phyloP scores from a whole-genome alignment of 495 filamentous ascomycete genomes.

The Penicillium cataractarum region DNA sequence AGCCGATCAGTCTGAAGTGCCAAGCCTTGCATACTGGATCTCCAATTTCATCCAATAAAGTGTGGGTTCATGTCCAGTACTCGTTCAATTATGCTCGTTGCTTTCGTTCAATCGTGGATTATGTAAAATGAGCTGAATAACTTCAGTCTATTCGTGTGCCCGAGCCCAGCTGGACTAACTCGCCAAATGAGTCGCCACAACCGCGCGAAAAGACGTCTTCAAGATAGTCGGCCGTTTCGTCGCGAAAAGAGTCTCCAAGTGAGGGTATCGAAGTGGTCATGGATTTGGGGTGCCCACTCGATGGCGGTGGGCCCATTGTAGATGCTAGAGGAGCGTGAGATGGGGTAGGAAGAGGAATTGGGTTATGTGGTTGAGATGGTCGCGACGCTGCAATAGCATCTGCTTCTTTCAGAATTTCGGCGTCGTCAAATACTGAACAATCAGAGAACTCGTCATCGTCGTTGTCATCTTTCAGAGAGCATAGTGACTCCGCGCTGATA shows the following conservation, averaged over 20 bases:
- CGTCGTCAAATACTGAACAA: conserved; percentile 45
- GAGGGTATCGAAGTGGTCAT: conserved; percentile 9
- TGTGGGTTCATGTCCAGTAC: conserved; percentile 2
- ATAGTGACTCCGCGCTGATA: background rate
- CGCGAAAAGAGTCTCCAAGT: conserved; percentile 41
- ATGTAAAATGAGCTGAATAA: background rate
- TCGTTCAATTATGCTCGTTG: background rate
- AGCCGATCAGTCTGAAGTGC: conserved; percentile 13
- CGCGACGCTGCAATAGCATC: conserved; percentile 22
- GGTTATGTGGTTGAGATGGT: conserved; percentile 1
- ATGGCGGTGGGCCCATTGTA: background rate
- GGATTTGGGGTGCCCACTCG: conserved; percentile 8
- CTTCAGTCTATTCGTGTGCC: background rate
- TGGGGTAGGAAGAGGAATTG: conserved; percentile 1
- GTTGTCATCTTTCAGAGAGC: background rate
- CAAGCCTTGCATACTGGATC: background rate
- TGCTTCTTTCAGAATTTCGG: conserved; percentile 35
- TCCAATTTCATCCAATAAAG: background rate
- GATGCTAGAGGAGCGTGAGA: background rate
- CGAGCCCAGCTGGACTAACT: conserved; percentile 30
- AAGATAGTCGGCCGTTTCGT: conserved; percentile 44
- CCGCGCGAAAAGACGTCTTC: conserved; percentile 40
- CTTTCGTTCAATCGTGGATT: background rate
- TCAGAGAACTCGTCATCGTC: conserved; percentile 49
- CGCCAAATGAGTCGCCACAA: conserved; percentile 33